phyloP scores from a whole-genome alignment of 202 grass and related monocot species.

The Carex arenaria region DNA sequence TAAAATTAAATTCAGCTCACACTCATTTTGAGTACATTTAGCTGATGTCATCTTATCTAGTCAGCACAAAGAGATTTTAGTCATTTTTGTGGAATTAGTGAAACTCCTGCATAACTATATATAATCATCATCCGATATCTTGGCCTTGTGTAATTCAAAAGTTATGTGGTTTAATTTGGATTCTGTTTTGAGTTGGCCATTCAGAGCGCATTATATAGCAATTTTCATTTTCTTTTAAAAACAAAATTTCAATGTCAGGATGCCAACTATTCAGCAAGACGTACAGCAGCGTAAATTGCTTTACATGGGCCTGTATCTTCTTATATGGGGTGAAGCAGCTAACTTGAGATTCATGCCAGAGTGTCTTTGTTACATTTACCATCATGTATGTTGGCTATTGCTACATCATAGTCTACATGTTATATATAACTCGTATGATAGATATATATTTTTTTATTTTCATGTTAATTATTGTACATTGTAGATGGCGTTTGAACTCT shows the following conservation, averaged over 20 bases:
- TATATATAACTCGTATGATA: not conserved
- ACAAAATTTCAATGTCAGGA: slow-evolving; percentile 39
- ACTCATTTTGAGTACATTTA: not conserved
- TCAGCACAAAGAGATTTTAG: not conserved
- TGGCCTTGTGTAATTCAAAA: not conserved
- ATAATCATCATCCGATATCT: not conserved
- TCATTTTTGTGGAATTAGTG: not conserved
- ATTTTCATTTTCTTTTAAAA: slow-evolving; percentile 29
- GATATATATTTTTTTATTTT: not conserved
- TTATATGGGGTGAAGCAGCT: slow-evolving; percentile 98
- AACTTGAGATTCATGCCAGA: slow-evolving; percentile 99
- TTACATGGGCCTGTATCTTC: slow-evolving; percentile 96
- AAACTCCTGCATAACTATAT: not conserved
- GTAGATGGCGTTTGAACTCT: slow-evolving; percentile 97
- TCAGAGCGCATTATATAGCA: not conserved
- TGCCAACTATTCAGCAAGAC: slow-evolving; percentile 92
- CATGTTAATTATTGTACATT: slow-evolving; percentile 20
- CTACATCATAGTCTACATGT: slow-evolving; percentile 7
- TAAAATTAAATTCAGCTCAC: not conserved
- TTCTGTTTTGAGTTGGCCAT: not conserved
- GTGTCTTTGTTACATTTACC: slow-evolving; percentile 98
- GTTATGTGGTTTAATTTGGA: too few relatives aligned
- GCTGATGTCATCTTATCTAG: not conserved
- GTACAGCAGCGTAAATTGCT: slow-evolving; percentile 88
- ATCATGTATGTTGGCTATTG: slow-evolving; percentile 86